These are phyloP conservation scores for Epichloe typhina DNA, from an alignment of 2,329 filamentous ascomycete species.

Conservation along the genomic window DNA sequence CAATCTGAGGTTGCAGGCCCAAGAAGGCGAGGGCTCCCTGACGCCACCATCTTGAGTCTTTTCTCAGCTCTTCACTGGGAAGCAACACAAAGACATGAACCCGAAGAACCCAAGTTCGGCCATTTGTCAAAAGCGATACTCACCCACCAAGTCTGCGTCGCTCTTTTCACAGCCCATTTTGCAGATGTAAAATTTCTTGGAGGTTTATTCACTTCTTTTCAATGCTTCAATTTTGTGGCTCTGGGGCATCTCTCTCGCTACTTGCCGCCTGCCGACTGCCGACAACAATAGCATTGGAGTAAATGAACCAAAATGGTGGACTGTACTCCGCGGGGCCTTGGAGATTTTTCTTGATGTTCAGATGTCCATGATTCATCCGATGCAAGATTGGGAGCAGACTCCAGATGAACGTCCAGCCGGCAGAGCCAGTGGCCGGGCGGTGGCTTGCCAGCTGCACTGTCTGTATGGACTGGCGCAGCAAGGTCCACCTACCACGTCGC, in stretches of 20 bases:
- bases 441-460: neutral
- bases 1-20: neutral
- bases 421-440: neutral
- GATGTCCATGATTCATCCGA: neutral
- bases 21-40: neutral
- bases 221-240: too few relatives aligned
- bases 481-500: neutral
- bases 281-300: too few relatives aligned
- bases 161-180: neutral
- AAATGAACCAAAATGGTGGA: too few relatives aligned
- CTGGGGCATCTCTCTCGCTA: too few relatives aligned
- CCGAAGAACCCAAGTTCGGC: too few relatives aligned
- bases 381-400: neutral
- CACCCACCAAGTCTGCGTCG: neutral
- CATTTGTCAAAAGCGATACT: neutral
- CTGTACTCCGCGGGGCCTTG: too few relatives aligned
- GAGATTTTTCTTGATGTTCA: neutral
- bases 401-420: neutral
- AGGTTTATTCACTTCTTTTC: neutral
- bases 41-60: constrained; percentile 1
- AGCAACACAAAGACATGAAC: too few relatives aligned
- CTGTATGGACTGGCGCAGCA: neutral
- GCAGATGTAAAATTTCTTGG: neutral
- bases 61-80: neutral
- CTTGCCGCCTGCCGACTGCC: too few relatives aligned